Conservation (phyloP, 2,329 filamentous ascomycete species). For the Coniella lustricola region DNA sequence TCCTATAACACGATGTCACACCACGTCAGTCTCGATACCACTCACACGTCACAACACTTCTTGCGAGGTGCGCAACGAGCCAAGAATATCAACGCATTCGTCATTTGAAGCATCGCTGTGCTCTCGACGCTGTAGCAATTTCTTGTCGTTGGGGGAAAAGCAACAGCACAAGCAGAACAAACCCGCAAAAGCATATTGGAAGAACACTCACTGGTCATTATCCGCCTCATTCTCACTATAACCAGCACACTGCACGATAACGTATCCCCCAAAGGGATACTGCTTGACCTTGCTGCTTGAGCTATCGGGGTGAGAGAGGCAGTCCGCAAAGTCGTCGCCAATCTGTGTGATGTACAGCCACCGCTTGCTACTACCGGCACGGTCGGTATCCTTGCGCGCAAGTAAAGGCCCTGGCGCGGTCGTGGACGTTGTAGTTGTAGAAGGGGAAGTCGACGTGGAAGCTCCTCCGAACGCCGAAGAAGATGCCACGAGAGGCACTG, state of each 20-base stretch:
- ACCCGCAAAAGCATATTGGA: not conserved
- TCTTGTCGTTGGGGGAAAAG: not conserved
- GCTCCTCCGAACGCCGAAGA: too few species aligned
- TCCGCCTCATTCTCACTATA: constrained; percentile 4
- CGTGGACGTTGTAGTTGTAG: not conserved
- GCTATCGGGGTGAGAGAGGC: constrained; percentile 7
- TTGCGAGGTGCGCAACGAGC: too few species aligned
- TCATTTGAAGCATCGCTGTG: too few species aligned
- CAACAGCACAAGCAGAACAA: not conserved
- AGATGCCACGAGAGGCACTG: too few species aligned
- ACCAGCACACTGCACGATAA: constrained; percentile 14
- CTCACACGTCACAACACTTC: too few species aligned
- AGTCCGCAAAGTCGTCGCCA: constrained; percentile 2
- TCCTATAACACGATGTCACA: not conserved
- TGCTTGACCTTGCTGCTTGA: not conserved
- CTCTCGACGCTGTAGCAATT: too few species aligned
- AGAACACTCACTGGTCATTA: constrained; percentile 1
- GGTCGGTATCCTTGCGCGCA: not conserved
- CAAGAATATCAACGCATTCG: too few species aligned
- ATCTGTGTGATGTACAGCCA: constrained; percentile 14
- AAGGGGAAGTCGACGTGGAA: too few species aligned
- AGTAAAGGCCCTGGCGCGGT: not conserved
- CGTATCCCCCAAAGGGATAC: constrained; percentile 5
- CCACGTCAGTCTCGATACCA: not conserved
- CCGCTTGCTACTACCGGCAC: not conserved